Conservation (phyloP, 352 stramenopile genomes). For the Pythium brachiatum region DNA sequence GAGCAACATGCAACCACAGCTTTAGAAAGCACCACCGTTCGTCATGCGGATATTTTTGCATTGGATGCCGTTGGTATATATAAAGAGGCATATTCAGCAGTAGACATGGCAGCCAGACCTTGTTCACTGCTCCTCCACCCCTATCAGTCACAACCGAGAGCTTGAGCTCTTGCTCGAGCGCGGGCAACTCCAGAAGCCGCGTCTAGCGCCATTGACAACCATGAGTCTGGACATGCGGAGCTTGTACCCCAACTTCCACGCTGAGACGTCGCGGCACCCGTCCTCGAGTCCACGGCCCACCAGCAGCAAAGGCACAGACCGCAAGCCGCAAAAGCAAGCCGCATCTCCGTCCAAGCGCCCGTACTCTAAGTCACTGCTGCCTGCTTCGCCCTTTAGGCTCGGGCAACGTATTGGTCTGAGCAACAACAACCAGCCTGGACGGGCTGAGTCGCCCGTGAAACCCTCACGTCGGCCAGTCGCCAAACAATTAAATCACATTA, state of each 20-base stretch:
- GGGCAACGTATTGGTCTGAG: background rate
- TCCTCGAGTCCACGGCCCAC: slow-evolving; percentile 13
- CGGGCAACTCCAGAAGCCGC: background rate
- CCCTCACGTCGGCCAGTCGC: background rate
- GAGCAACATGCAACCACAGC: no score
- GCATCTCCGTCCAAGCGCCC: background rate
- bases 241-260: slow-evolving; percentile 64
- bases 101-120: no score
- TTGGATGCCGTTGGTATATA: no score
- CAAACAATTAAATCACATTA: background rate
- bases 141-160: no score
- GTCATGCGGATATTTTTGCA: background rate
- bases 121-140: no score
- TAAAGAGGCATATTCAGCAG: background rate
- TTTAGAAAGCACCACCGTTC: no score
- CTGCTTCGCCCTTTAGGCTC: background rate
- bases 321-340: background rate
- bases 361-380: background rate
- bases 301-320: slow-evolving; percentile 17
- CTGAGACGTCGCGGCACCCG: slow-evolving; percentile 35
- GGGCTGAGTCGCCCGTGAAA: background rate
- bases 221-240: slow-evolving; percentile 25
- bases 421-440: background rate
- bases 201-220: no score
- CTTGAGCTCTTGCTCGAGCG: background rate